Evolutionary conservation across 2,329 filamentous ascomycete species (phyloP).

Genomic region (Pestalotiopsis fici): DNA sequence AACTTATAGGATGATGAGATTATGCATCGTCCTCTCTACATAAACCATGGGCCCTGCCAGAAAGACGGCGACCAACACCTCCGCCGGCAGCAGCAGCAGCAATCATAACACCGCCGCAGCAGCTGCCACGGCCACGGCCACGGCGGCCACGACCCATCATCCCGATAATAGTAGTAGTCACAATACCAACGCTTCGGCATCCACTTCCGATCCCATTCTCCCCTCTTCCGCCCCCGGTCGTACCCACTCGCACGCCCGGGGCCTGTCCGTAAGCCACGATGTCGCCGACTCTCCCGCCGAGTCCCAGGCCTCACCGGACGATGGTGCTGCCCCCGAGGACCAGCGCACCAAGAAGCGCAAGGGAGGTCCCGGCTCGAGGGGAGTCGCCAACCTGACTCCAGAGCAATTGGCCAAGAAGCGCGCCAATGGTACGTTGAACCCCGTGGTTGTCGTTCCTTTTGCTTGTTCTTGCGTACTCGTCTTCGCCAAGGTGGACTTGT

Average conservation of each 20-base stretch:
- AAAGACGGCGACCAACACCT: constrained; percentile 14
- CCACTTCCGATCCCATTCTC: constrained; percentile 8
- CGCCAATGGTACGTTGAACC: constrained; percentile 47
- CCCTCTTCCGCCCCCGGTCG: constrained; percentile 3
- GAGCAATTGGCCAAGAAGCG: constrained; percentile 73
- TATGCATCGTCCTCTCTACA: constrained; percentile 6
- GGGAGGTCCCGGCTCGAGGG: constrained; percentile 44
- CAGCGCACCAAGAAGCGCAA: constrained; percentile 47
- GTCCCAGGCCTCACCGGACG: constrained; percentile 17
- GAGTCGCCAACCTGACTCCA: constrained; percentile 66
- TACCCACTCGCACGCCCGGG: constrained; percentile 20
- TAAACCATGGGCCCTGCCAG: constrained; percentile 14
- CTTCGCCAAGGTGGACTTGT: neutral
- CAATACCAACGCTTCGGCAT: neutral
- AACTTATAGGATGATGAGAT: neutral
- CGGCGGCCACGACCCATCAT: constrained; percentile 4
- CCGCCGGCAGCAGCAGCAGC: constrained; percentile 10
- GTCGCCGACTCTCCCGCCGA: constrained; percentile 21
- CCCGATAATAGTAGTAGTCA: neutral
- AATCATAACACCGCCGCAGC: neutral
- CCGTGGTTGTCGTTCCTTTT: neutral
- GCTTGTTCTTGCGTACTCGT: neutral
- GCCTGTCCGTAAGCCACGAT: constrained; percentile 19
- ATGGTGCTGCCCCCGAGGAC: constrained; percentile 18
- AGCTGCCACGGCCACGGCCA: neutral